Evolutionary conservation across 345 rosid genomes (phyloP).

Genomic region (Brassica cretica): DNA sequence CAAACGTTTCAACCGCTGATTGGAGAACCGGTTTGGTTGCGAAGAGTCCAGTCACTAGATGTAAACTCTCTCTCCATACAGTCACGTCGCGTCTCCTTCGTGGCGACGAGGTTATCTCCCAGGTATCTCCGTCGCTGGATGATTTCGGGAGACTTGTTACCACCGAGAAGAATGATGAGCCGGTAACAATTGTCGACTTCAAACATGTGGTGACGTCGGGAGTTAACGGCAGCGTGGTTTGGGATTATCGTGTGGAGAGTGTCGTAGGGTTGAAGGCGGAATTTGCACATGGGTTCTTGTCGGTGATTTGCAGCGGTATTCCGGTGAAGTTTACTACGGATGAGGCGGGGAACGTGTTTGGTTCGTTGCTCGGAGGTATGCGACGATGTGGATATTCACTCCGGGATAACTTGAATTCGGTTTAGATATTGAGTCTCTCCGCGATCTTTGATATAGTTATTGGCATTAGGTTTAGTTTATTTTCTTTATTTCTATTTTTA

Average conservation of each 20-base stretch:
- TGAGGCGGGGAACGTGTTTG: neutral
- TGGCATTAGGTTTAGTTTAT: neutral
- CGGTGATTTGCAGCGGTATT: neutral
- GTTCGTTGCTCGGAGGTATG: constrained; percentile 21
- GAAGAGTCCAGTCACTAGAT: constrained; percentile 14
- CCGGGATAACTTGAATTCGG: neutral
- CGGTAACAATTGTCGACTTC: neutral
- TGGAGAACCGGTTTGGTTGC: constrained; percentile 15
- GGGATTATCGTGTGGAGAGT: constrained; percentile 23
- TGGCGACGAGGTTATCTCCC: constrained; percentile 14
- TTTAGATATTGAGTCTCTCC: neutral
- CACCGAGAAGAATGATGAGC: neutral
- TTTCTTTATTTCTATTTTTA: neutral
- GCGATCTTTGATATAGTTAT: neutral
- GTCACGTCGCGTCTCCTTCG: constrained; percentile 25
- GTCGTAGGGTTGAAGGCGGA: neutral
- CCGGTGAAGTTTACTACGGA: constrained; percentile 21
- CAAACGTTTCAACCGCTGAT: constrained; percentile 7
- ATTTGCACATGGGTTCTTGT: neutral
- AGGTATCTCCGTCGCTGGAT: neutral
- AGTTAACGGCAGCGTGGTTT: constrained; percentile 1
- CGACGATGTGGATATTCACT: constrained; percentile 13
- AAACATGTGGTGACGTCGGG: neutral
- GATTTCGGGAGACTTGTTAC: neutral
- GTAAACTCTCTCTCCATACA: constrained; percentile 3